Evolutionary conservation across 208 protist species (phyloP).

Genomic region (Vickermania spadyakhi): DNA sequence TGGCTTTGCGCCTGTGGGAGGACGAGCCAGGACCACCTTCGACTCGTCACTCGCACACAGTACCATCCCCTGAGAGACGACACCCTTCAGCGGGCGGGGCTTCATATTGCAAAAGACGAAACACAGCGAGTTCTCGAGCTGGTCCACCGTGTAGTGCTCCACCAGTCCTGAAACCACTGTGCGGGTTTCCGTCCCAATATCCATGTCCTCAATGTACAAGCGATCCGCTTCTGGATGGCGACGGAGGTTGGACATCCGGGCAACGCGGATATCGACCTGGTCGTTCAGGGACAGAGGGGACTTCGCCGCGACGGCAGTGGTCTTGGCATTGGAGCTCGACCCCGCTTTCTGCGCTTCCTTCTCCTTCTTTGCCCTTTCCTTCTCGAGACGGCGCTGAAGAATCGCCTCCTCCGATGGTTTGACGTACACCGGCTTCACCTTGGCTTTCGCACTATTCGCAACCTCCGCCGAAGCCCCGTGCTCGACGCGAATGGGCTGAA

Average conservation of each 20-base stretch:
- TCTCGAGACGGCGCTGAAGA: constrained; percentile 55
- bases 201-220: constrained; percentile 90
- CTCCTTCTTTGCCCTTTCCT: constrained; percentile 58
- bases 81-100: constrained; percentile 80
- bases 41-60: constrained; percentile 75
- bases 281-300: constrained; percentile 9
- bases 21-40: constrained; percentile 38
- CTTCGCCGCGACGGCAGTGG: background rate
- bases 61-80: constrained; percentile 91
- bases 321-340: constrained; percentile 7
- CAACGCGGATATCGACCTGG: constrained; percentile 67
- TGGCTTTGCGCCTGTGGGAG: constrained; percentile 42
- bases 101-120: constrained; percentile 92
- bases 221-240: constrained; percentile 78
- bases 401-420: constrained; percentile 81
- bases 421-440: constrained; percentile 24
- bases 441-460: constrained; percentile 5
- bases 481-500: constrained; percentile 21
- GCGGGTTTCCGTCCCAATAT: constrained; percentile 81
- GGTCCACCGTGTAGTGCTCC: constrained; percentile 54
- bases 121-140: constrained; percentile 68
- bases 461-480: constrained; percentile 3
- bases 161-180: constrained; percentile 90
- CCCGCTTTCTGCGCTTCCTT: constrained; percentile 35
- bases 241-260: constrained; percentile 66